These are phyloP conservation scores for Aspergillus homomorphus DNA, from an alignment of 495 filamentous ascomycete genomes.

Conservation along the genomic window DNA sequence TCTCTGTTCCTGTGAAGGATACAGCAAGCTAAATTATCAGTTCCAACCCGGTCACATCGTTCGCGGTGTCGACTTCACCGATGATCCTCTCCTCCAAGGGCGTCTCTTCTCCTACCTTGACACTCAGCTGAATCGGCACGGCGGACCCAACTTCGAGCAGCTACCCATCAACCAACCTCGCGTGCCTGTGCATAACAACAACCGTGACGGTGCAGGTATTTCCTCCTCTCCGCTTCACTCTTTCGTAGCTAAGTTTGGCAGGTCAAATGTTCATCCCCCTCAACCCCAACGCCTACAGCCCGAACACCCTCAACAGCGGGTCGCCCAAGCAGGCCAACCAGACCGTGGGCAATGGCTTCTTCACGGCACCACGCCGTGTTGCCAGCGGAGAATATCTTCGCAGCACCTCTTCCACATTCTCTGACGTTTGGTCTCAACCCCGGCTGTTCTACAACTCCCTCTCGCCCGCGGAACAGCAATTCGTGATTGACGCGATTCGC, in stretches of 20 bases:
- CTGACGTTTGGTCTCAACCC: constrained; percentile 73
- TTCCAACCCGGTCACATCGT: constrained; percentile 65
- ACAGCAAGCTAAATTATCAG: constrained; percentile 45
- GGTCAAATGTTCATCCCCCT: constrained; percentile 48
- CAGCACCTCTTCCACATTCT: constrained; percentile 60
- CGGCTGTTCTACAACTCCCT: constrained; percentile 79
- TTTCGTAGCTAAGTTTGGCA: constrained; percentile 8
- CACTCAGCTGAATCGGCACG: constrained; percentile 69
- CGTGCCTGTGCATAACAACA: constrained; percentile 68
- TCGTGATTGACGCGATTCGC: constrained; percentile 73
- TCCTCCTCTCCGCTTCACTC: constrained; percentile 13
- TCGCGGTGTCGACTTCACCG: constrained; percentile 68
- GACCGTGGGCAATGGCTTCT: constrained; percentile 68
- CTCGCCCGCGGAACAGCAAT: constrained; percentile 65
- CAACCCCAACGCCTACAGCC: constrained; percentile 55
- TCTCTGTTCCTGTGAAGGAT: neutral
- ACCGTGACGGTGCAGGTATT: constrained; percentile 48
- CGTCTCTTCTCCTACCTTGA: constrained; percentile 75
- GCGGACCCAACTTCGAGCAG: constrained; percentile 74
- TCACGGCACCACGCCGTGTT: constrained; percentile 60
- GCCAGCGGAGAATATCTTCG: constrained; percentile 56
- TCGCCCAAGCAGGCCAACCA: constrained; percentile 68
- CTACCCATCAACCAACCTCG: constrained; percentile 69
- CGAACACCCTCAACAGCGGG: constrained; percentile 64
- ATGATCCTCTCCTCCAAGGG: constrained; percentile 71